Conservation (phyloP, 108 stramenopile species). For the Cyclotella cryptica region DNA sequence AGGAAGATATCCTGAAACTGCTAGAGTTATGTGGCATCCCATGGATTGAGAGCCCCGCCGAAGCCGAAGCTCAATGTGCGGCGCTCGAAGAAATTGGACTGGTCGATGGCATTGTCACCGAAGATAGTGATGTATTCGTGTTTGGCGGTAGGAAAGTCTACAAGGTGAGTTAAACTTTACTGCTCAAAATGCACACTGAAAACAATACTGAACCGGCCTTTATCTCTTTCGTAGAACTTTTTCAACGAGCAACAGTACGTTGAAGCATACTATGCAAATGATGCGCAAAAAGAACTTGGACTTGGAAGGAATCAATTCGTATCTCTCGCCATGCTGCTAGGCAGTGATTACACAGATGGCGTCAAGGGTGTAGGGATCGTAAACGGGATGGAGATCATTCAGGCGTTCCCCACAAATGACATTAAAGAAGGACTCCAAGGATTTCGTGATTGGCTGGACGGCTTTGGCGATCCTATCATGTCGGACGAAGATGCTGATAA, state of each 20-base stretch:
- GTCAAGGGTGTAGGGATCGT: slow-evolving; percentile 98
- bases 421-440: slow-evolving; percentile 65
- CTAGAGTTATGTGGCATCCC: slow-evolving; percentile 95
- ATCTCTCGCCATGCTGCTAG: slow-evolving; percentile 94
- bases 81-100: slow-evolving; percentile 86
- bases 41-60: slow-evolving; percentile 95
- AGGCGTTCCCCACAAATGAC: slow-evolving; percentile 73
- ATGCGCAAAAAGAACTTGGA: slow-evolving; percentile 88
- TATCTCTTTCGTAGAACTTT: slow-evolving; percentile 70
- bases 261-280: slow-evolving; percentile 90
- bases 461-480: slow-evolving; percentile 64
- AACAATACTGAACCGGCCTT: neutral
- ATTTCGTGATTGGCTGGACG: slow-evolving; percentile 91
- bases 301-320: slow-evolving; percentile 83
- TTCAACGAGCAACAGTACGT: slow-evolving; percentile 97
- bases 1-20: slow-evolving; percentile 86
- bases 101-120: slow-evolving; percentile 97
- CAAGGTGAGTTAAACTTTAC: slow-evolving; percentile 20
- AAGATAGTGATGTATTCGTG: slow-evolving; percentile 98
- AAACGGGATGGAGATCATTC: slow-evolving; percentile 97
- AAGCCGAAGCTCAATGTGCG: slow-evolving; percentile 98
- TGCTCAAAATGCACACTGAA: neutral
- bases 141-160: slow-evolving; percentile 92
- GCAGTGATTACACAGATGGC: slow-evolving; percentile 98
- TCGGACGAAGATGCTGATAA: slow-evolving; percentile 15